Conservation (phyloP, 805 yeast genomes). For the Jamesozyma gamospora region DNA sequence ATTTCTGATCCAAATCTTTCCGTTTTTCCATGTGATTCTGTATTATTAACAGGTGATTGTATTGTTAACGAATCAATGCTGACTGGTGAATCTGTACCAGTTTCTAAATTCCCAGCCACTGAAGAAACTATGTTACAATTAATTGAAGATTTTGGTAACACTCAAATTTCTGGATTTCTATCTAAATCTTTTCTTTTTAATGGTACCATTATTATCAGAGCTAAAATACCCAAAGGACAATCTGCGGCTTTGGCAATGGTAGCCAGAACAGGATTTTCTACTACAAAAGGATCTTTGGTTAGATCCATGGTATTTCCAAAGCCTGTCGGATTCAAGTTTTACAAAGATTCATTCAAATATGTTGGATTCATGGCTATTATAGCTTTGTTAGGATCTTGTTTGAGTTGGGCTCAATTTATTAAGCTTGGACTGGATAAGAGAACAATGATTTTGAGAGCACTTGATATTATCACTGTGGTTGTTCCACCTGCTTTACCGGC, state of each 20-base stretch:
- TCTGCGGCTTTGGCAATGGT: constrained; percentile 72
- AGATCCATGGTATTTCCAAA: constrained; percentile 96
- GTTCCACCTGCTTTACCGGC: constrained; percentile 99
- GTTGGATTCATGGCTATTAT: constrained; percentile 88
- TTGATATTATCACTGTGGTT: constrained; percentile 90
- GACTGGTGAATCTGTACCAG: constrained; percentile 98
- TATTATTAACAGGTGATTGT: constrained; percentile 83
- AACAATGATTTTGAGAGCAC: constrained; percentile 74
- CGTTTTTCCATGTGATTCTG: constrained; percentile 79
- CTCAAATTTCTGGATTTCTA: constrained; percentile 52
- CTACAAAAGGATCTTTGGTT: constrained; percentile 89
- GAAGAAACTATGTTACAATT: constrained; percentile 50
- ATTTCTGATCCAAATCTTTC: constrained; percentile 73
- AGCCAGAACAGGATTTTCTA: constrained; percentile 82
- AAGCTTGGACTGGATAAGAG: constrained; percentile 59
- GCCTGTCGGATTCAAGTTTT: constrained; percentile 87
- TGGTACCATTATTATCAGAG: constrained; percentile 84
- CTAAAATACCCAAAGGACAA: constrained; percentile 48
- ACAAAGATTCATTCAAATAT: constrained; percentile 88
- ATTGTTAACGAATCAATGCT: constrained; percentile 96
- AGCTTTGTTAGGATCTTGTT: constrained; percentile 74
- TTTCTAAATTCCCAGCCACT: constrained; percentile 63
- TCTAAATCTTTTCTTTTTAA: constrained; percentile 70
- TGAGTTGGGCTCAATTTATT: constrained; percentile 76
- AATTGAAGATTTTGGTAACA: constrained; percentile 43